Evolutionary conservation across 2,329 filamentous ascomycete genomes (phyloP).

Genomic region (Domatiomyces catenatus): DNA sequence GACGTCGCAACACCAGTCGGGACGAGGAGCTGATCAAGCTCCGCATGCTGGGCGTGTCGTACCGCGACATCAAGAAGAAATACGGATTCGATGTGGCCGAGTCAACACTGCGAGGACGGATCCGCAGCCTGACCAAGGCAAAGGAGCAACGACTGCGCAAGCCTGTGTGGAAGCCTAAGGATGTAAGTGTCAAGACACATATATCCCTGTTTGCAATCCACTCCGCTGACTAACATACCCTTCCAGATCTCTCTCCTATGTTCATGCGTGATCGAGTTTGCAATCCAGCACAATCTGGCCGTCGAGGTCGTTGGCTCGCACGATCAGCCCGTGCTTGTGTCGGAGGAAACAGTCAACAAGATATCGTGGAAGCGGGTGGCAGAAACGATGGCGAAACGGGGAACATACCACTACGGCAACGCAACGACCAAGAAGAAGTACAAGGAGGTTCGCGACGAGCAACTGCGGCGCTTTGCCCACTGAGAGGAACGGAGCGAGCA

Average conservation of each 20-base stretch:
- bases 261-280: background rate
- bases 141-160: conserved; percentile 32
- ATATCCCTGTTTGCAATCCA: background rate
- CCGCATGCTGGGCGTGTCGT: conserved; percentile 29
- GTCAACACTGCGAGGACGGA: conserved; percentile 33
- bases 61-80: conserved; percentile 32
- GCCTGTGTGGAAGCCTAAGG: conserved; percentile 28
- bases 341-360: conserved; percentile 23
- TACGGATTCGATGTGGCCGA: conserved; percentile 32
- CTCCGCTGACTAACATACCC: background rate
- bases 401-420: conserved; percentile 44
- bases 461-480: background rate
- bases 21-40: conserved; percentile 28
- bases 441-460: conserved; percentile 27
- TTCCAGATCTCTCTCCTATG: background rate
- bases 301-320: background rate
- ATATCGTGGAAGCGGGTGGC: conserved; percentile 46
- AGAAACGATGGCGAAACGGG: conserved; percentile 39
- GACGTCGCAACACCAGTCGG: conserved; percentile 13
- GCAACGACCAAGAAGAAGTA: conserved; percentile 50
- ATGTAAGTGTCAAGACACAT: conserved; percentile 24
- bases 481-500: background rate
- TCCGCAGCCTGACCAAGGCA: conserved; percentile 30
- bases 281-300: background rate
- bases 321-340: background rate